phyloP scores from a whole-genome alignment of 345 rosid species.

The Acer yangbiense region DNA sequence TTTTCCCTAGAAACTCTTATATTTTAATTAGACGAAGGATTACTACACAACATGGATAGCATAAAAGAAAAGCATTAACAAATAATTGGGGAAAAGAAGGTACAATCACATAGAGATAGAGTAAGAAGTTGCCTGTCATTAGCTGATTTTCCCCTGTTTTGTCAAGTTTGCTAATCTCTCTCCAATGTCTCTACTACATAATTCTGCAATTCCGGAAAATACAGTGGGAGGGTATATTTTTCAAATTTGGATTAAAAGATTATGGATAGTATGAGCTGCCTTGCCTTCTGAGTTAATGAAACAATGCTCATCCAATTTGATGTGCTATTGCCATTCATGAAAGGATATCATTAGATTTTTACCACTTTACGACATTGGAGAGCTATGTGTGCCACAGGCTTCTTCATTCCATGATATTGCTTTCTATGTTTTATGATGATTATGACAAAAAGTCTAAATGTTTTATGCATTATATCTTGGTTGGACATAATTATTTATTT shows the following conservation, averaged over 20 bases:
- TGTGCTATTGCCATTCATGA: not conserved
- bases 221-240: not conserved
- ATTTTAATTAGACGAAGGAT: constrained; percentile 2
- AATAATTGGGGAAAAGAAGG: not conserved
- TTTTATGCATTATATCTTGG: not conserved
- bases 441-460: not conserved
- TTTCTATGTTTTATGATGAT: not conserved
- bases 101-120: not conserved
- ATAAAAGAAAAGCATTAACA: constrained; percentile 1
- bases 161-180: constrained; percentile 6
- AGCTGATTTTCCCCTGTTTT: not conserved
- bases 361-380: not conserved
- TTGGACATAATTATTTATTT: not conserved
- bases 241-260: not conserved
- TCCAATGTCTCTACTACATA: not conserved
- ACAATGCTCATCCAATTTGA: constrained; percentile 1
- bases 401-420: not conserved
- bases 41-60: not conserved
- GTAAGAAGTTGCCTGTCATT: not conserved
- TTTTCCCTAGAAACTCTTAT: not conserved
- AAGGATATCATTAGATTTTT: not conserved
- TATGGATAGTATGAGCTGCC: not conserved
- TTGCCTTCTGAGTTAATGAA: not conserved
- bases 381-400: not conserved
- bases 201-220: not conserved